A percentile compares a stretch with the other conserved stretches of the same genome.
Conservation (phyloP, 2,329 filamentous ascomycete genomes). For the Fusarium sp. region DNA sequence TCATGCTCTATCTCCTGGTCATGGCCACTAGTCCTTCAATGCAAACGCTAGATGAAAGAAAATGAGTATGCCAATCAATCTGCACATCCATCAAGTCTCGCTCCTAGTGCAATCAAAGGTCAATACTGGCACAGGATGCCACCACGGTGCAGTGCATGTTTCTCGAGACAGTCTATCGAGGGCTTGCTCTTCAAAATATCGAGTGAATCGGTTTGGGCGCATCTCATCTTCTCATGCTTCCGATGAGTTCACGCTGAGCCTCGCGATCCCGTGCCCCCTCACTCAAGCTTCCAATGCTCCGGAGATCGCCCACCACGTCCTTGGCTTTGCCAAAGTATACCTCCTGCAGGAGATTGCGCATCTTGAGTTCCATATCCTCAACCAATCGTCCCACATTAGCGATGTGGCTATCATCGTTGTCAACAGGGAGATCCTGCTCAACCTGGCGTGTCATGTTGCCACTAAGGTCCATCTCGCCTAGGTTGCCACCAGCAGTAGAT, state of each 20-base stretch:
- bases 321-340: constrained; percentile 99
- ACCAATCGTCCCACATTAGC: constrained; percentile 94
- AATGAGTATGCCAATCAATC: neutral
- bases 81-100: constrained; percentile 10
- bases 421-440: constrained; percentile 89
- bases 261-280: constrained; percentile 86
- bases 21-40: neutral
- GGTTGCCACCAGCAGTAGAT: constrained; percentile 65
- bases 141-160: neutral
- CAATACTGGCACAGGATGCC: neutral
- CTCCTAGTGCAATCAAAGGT: neutral
- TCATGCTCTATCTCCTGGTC: neutral
- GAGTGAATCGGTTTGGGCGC: neutral
- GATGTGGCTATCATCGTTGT: constrained; percentile 92
- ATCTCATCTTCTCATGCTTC: constrained; percentile 62
- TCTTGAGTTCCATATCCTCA: constrained; percentile 99
- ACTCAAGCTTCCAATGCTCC: constrained; percentile 85
- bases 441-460: constrained; percentile 99
- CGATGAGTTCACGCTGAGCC: constrained; percentile 89
- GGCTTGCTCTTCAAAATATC: constrained; percentile 18
- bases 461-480: constrained; percentile 90
- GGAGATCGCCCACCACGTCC: constrained; percentile 94
- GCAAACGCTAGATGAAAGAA: neutral
- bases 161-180: constrained; percentile 25
- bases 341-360: constrained; percentile 97